A percentile compares a stretch with the other conserved stretches of the same genome.
These are phyloP conservation scores for Fusarium nelsonii DNA, from an alignment of 2,329 filamentous ascomycete genomes.

Conservation along the genomic window DNA sequence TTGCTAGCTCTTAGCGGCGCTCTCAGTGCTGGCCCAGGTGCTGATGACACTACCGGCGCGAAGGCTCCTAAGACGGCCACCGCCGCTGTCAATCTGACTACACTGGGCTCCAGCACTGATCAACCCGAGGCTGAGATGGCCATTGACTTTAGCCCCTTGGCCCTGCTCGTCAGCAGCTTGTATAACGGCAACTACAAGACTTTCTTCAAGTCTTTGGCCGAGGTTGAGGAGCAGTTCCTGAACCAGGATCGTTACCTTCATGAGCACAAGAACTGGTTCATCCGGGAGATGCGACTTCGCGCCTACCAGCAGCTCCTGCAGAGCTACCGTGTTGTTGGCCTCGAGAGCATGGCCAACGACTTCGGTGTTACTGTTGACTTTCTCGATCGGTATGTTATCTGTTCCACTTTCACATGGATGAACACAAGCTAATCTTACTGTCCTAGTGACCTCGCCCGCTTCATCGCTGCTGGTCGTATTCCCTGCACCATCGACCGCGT, in stretches of 20 bases:
- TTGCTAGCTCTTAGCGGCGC: conserved; percentile 84
- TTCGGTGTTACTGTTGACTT: conserved; percentile 98
- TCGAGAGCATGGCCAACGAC: conserved; percentile 96
- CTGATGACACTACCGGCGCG: conserved; percentile 79
- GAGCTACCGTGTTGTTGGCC: conserved; percentile 96
- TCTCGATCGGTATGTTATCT: conserved; percentile 80
- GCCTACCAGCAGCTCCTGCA: conserved; percentile 97
- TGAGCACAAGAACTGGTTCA: conserved; percentile 97
- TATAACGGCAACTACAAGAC: conserved; percentile 95
- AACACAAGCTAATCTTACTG: conserved; percentile 17
- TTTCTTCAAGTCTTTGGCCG: conserved; percentile 90
- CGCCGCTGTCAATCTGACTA: conserved; percentile 89
- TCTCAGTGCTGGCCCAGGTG: conserved; percentile 83
- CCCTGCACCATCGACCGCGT: conserved; percentile 98
- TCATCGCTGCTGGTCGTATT: conserved; percentile 94
- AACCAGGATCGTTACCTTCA: conserved; percentile 94
- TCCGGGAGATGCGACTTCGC: conserved; percentile 96
- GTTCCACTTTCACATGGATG: neutral
- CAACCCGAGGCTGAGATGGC: conserved; percentile 83
- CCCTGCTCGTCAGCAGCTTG: conserved; percentile 88
- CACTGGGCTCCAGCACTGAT: conserved; percentile 77
- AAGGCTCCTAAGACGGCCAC: conserved; percentile 64
- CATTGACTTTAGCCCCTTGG: conserved; percentile 89
- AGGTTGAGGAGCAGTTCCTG: conserved; percentile 93
- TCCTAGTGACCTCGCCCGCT: conserved; percentile 88